These are phyloP conservation scores for Leptomonas pyrrhocoris DNA, from an alignment of 208 protist genomes.

Conservation along the genomic window DNA sequence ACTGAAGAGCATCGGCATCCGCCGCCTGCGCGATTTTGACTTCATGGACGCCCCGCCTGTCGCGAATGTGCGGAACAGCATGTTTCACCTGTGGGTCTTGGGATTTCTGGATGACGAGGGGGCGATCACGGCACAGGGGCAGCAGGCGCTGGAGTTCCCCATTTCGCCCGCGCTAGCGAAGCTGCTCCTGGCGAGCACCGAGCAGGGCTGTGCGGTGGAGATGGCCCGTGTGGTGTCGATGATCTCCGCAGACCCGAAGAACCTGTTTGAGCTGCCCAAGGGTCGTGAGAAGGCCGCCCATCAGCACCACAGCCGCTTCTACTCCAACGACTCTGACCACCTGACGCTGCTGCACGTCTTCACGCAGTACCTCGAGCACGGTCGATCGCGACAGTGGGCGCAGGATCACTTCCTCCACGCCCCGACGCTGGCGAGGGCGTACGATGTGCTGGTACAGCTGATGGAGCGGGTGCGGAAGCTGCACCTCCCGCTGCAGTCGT, in stretches of 20 bases:
- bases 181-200: conserved; percentile 91
- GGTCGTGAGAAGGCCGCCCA: conserved; percentile 82
- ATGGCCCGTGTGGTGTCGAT: conserved; percentile 95
- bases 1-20: conserved; percentile 97
- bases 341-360: conserved; percentile 99
- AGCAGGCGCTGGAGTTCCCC: conserved; percentile 98
- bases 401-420: conserved; percentile 97
- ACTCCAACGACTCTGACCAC: conserved; percentile 98
- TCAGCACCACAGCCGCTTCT: conserved; percentile 93
- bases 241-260: conserved; percentile 95
- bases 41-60: conserved; percentile 99
- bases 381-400: conserved; percentile 94
- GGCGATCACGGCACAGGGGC: conserved; percentile 94
- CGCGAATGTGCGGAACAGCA: conserved; percentile 94
- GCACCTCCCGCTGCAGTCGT: conserved; percentile 59
- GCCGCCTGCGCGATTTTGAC: conserved; percentile 97
- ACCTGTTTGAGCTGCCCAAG: conserved; percentile 96
- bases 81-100: conserved; percentile 98
- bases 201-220: conserved; percentile 88
- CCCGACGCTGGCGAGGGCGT: conserved; percentile 88
- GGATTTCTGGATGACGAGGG: conserved; percentile 97
- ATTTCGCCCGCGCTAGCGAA: conserved; percentile 97
- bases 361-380: conserved; percentile 94
- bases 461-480: conserved; percentile 94
- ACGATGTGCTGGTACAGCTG: conserved; percentile 97